Base-by-base conservation (phyloP, 1,139 yeast genomes). In the Pneumocystis carinii region DNA sequence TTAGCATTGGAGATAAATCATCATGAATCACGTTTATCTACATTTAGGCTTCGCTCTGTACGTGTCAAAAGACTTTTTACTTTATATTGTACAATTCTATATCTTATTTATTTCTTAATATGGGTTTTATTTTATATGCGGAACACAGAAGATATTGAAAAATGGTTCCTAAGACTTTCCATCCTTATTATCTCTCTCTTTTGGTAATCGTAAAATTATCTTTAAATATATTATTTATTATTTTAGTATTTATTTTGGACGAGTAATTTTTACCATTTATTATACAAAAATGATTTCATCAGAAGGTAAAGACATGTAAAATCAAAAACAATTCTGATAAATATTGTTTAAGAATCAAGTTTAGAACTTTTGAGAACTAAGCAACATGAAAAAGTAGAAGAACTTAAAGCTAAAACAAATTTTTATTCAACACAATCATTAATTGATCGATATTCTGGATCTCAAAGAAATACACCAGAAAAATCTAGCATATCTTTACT, bases 341-440 rank as follows among this genome's bases (percentile, higher is more conserved):
- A 12, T 12, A 48, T 48, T 4, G 6, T 48, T 48, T 12, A 5
- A 32, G 62, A 60, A 39, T 38, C 62, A 6, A 39, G 41, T 17
- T 71, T 81, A 66, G 75, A 75, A 61, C 67, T 70, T 8, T 74
- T 85, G 66, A 77, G 78, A 67, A 75, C 77, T 53, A 75, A 78
- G 65, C 95, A 87, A 67, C 76, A 77, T 65, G 78, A 76, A 42
- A 85, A 86, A 73, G 79, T 90, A 61, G 85, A 83, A 17, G 89
- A 86, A 65, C 77, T 90, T 74, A 90, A 90, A 74, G 81, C 83
- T 65, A 79, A 82, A 69, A 87, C 96, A n/a, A 86, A 87, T 69
- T 90, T 84, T 73, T 81, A 86, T 69, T 80, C 85, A 27, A 87
- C 96, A 0, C 83, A 82, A 72, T 84, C 86, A 24, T 77, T 90